Conservation (phyloP, 768 basidiomycete genomes). For the Baorangia bicolor region DNA sequence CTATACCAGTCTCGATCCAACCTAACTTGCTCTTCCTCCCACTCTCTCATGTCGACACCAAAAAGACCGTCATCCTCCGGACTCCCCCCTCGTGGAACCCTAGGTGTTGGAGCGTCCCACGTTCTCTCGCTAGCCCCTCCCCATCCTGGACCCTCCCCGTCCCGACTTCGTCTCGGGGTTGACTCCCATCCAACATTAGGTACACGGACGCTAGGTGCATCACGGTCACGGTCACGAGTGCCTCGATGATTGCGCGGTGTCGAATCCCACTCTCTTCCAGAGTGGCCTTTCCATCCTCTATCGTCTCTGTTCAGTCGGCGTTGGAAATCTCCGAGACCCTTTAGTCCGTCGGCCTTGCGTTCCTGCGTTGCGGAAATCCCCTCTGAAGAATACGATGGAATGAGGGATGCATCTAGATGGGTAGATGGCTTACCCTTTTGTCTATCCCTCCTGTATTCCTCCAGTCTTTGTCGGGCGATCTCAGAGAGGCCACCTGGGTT, state of each 20-base stretch:
- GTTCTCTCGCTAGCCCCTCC: conserved; percentile 50
- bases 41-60: conserved; percentile 78
- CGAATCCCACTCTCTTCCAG: conserved; percentile 50
- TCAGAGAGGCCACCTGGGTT: conserved; percentile 89
- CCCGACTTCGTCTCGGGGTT: conserved; percentile 64
- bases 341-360: conserved; percentile 54
- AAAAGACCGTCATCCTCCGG: conserved; percentile 66
- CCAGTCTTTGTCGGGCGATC: conserved; percentile 63
- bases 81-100: conserved; percentile 62
- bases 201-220: conserved; percentile 82
- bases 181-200: conserved; percentile 95
- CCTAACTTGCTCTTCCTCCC: conserved; percentile 95
- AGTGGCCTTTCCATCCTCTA: conserved; percentile 43
- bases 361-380: conserved; percentile 66
- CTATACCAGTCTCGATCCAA: conserved; percentile 97
- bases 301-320: conserved; percentile 83
- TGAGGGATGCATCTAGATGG: neutral
- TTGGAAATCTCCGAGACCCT: conserved; percentile 90
- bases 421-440: conserved; percentile 49
- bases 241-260: conserved; percentile 61
- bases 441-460: conserved; percentile 76
- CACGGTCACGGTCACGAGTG: conserved; percentile 40
- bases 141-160: conserved; percentile 64
- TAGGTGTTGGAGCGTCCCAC: conserved; percentile 88
- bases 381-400: conserved; percentile 41